Evolutionary conservation across 192 early-diverging fungal genomes (phyloP), one percentile per base, ranked within the genome.

Genomic region (Mortierella claussenii): DNA sequence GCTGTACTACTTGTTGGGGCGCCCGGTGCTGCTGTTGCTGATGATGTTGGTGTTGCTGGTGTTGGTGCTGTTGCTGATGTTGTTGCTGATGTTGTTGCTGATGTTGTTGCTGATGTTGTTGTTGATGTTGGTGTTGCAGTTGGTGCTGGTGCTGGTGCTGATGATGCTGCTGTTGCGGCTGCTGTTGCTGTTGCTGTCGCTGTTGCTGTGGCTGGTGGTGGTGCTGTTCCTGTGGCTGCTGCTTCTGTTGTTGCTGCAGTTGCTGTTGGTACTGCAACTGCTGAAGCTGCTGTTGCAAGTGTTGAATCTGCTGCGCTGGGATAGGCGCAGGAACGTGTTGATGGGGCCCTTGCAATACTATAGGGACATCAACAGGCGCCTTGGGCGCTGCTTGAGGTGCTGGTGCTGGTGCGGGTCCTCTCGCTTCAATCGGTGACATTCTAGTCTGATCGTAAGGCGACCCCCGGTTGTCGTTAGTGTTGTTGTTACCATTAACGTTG

Each of bases 221-320:
- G 37, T 42, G 51, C 11, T 52, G 61, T n/a, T 54, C 30, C 34
- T 49, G 51, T 42, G 26, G 49, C 2, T 51, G 48, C 37, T 54
- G 62, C 2, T 49, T 18, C 23, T 62, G 47, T 17, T 62, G 58
- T 10, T 60, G 58, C 23, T 60, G 58, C 24, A 50, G 60, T 26
- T 50, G 56, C 26, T 59, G 56, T 31, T 59, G 56, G 27, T 27
- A 11, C 26, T 59, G 56, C 28, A 42, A 24, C 27, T 59, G 56
- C 15, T 45, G 42, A 20, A 55, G 32, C 24, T 62, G 60, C 15
- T 50, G 48, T 4, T 62, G 60, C n/a, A 51, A 34, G 28, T 47
- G 45, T 17, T 48, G 58, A 30, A 46, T 46, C 45, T 60, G 58
- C 23, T 49, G 60, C 6, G 46, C 48, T 8, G 26, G 47, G 1